Evolutionary conservation across 2,329 filamentous ascomycete genomes (phyloP).

Genomic region (Hymenoscyphus repandus): DNA sequence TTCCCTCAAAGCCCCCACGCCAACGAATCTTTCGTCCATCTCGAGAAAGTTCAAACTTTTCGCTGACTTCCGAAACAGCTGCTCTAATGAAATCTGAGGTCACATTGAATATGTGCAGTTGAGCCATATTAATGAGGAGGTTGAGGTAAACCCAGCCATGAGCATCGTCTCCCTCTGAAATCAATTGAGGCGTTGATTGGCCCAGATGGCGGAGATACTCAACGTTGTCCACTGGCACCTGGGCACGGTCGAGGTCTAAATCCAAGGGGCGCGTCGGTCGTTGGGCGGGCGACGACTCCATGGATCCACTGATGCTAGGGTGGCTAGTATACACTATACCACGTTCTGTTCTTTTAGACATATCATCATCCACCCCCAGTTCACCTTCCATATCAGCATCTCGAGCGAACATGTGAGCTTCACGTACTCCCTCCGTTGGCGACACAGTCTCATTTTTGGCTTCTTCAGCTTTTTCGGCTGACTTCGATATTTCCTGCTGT

Average conservation of each 20-base stretch:
- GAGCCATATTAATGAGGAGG: slow-evolving; percentile 73
- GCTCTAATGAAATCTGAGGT: slow-evolving; percentile 71
- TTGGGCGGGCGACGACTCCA: slow-evolving; percentile 53
- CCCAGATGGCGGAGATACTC: slow-evolving; percentile 73
- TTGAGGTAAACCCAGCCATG: slow-evolving; percentile 83
- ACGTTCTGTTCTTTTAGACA: neutral
- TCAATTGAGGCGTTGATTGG: slow-evolving; percentile 53
- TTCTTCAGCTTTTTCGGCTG: slow-evolving; percentile 39
- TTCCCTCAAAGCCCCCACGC: slow-evolving; percentile 64
- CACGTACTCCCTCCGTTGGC: slow-evolving; percentile 33
- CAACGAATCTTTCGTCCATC: slow-evolving; percentile 78
- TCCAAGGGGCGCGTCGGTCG: slow-evolving; percentile 72
- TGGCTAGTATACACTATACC: neutral
- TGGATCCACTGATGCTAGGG: neutral
- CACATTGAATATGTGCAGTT: slow-evolving; percentile 80
- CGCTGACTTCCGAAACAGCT: slow-evolving; percentile 64
- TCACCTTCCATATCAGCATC: slow-evolving; percentile 17
- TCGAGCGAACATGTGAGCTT: slow-evolving; percentile 35
- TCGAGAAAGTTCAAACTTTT: slow-evolving; percentile 69
- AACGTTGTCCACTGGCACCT: slow-evolving; percentile 72
- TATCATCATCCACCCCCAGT: neutral
- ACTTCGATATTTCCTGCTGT: slow-evolving; percentile 47
- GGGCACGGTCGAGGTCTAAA: slow-evolving; percentile 71
- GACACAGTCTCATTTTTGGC: slow-evolving; percentile 17
- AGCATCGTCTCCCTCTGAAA: slow-evolving; percentile 51